Evolutionary conservation across 1,284 basidiomycete genomes (phyloP), one percentile per base, ranked within the genome.

Genomic region (Leccinum angustisporum): DNA sequence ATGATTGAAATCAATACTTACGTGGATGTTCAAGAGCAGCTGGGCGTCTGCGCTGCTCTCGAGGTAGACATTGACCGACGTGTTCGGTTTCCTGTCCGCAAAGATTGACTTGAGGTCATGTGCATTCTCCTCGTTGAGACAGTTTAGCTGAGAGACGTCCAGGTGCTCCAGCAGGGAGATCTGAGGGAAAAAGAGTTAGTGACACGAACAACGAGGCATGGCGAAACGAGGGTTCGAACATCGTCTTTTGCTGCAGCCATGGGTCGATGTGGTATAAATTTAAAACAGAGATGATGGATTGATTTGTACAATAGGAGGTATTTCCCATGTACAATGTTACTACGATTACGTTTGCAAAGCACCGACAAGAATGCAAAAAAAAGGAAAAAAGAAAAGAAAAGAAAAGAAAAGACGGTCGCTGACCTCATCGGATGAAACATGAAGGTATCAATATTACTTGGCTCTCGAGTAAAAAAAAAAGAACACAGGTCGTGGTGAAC

Each of bases 1-100:
- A 46, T 18, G 40, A 18, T 18, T 10, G 50, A 18, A 13, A 65
- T 56, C 4, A 48, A 36, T 7, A 36, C 86, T 69, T 70, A 90
- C 90, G 25, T 83, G 81, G 59, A 94, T 81, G 65, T 81, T 88
- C 59, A 94, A 69, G 31, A 94, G 78, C 16, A 92, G 78, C 70
- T 95, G 87, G 70, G 92, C 91, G 71, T 95, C 93, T 2, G 84
- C 86, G 71, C 94, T 92, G 69, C 89, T 92, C 66, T 88, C 81
- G 62, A 95, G 80, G 73, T 85, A 91, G 59, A 62, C 38, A 74
- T 75, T 13, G 25, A 62, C 58, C 18, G 75, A 67, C 1, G 76
- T 79, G 75, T 90, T 84, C 69, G 74, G 79, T 11, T 76, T 74
- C 69, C 81, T 86, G 34, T 72, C 66, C 1, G 77, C 74, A 27